phyloP scores from a whole-genome alignment of 352 stramenopile species.

The Globisporangium okanoganense region DNA sequence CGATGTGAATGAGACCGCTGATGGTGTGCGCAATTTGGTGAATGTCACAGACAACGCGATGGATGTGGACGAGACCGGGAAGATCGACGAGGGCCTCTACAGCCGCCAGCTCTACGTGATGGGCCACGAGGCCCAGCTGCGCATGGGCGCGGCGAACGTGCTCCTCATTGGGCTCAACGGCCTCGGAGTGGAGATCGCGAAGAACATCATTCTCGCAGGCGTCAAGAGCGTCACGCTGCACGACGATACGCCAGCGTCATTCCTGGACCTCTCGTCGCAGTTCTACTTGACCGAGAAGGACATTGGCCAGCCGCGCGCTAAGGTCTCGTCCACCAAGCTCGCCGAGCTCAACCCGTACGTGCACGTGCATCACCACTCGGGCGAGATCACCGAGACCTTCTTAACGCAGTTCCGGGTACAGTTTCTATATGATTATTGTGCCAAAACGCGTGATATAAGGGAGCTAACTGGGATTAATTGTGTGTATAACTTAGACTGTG shows the following conservation, averaged over 20 bases:
- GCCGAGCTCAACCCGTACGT: conserved; percentile 98
- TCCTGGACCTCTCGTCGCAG: conserved; percentile 91
- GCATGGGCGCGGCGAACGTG: conserved; percentile 95
- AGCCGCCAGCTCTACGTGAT: conserved; percentile 99
- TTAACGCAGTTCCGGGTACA: conserved; percentile 67
- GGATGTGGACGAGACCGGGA: conserved; percentile 48
- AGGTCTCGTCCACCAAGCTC: conserved; percentile 86
- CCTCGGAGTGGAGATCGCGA: conserved; percentile 96
- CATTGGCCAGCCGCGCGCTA: conserved; percentile 83
- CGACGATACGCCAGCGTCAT: conserved; percentile 84
- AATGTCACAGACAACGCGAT: conserved; percentile 68
- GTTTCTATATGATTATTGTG: conserved; percentile 17
- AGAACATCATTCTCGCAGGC: conserved; percentile 98
- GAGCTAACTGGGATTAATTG: neutral
- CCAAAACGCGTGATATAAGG: neutral
- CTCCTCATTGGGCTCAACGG: conserved; percentile 95
- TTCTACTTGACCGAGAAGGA: conserved; percentile 94
- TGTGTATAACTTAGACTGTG: conserved; percentile 25
- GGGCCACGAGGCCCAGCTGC: conserved; percentile 97
- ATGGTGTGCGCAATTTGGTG: conserved; percentile 67
- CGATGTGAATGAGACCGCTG: conserved; percentile 70
- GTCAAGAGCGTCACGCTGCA: conserved; percentile 95
- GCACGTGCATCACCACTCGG: conserved; percentile 59
- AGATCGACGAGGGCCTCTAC: conserved; percentile 86
- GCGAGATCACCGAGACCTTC: conserved; percentile 69